These are phyloP conservation scores for Hymenoscyphus salicellus DNA, from an alignment of 2,329 filamentous ascomycete genomes.

Conservation along the genomic window DNA sequence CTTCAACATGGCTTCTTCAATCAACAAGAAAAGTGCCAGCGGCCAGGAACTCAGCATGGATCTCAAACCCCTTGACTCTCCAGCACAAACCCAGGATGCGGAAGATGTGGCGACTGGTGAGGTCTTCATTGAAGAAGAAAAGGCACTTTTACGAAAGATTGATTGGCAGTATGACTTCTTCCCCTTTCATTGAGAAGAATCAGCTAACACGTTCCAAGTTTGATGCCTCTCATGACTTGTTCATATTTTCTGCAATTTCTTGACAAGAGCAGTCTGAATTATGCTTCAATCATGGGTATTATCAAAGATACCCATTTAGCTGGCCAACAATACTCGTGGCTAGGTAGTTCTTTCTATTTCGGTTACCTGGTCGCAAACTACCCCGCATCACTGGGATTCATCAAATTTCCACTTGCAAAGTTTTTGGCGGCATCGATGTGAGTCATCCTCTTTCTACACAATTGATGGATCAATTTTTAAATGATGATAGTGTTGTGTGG, in stretches of 20 bases:
- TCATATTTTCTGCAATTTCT: slow-evolving; percentile 23
- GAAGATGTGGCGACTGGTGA: not conserved
- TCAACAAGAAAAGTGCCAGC: no score
- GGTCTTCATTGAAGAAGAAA: slow-evolving; percentile 6
- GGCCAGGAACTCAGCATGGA: no score
- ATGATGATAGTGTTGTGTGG: slow-evolving; percentile 14
- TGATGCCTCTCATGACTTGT: slow-evolving; percentile 19
- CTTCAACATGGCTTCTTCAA: no score
- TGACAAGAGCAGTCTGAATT: slow-evolving; percentile 47
- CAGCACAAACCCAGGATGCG: not conserved
- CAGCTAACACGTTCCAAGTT: slow-evolving; percentile 6
- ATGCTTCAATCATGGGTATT: slow-evolving; percentile 56
- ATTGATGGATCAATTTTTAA: not conserved
- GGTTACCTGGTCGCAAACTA: slow-evolving; percentile 37
- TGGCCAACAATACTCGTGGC: slow-evolving; percentile 51
- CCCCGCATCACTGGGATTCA: slow-evolving; percentile 32
- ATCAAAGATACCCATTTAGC: slow-evolving; percentile 37
- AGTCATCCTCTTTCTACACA: not conserved
- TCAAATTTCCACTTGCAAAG: slow-evolving; percentile 38
- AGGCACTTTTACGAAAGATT: slow-evolving; percentile 11
- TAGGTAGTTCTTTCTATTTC: slow-evolving; percentile 23
- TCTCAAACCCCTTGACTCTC: no score
- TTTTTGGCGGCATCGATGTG: slow-evolving; percentile 26
- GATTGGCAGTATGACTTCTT: slow-evolving; percentile 6
- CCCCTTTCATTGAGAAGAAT: not conserved